Evolutionary conservation across 208 protist genomes (phyloP), one percentile per base, ranked within the genome.

Genomic region (Zelonia costaricensis): DNA sequence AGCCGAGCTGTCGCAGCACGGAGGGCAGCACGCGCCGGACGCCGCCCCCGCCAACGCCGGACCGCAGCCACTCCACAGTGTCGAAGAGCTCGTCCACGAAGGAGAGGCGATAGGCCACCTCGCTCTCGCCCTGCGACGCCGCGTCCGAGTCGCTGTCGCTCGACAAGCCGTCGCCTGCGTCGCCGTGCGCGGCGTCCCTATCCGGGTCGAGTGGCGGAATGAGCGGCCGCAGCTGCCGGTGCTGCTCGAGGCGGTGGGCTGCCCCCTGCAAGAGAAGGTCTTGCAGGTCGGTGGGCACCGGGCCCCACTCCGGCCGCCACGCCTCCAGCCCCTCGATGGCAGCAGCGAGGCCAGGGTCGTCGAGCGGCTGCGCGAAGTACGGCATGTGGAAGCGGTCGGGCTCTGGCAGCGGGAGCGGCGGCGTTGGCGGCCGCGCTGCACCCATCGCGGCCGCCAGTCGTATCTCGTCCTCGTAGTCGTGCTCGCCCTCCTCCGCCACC

Each of bases 31-130:
- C 35, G 0, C 16, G 30, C 15, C 33, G 43, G 3, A 53, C 1
- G 1, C 65, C 59, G 35, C 60, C 72, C 4, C 52, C 44, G 22
- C 58, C 64, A 16, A 18, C 40, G 16, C 42, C 20, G 0, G 23
- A 35, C 30, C 48, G 59, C 5, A 73, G 10, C 66, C 58, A 53
- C 2, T 59, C 55, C 28, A 69, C 39, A n/a, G 31, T 25, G 36
- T 69, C 55, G 25, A 75, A 75, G 15, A 75, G 3, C 18, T 57
- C 54, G n/a, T 67, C 61, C 4, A 75, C 69, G 8, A 60, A 60
- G 36, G 60, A 66, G 22, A 73, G 51, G 0, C 66, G 57, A 7
- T 54, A 15, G 1, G 25, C 3, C 8, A 35, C 23, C 1, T 35
- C 58, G 28, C 2, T 12, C 16, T n/a, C 30, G 27, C 13, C 44